phyloP scores from a whole-genome alignment of 768 basidiomycete species.

The Podaxis carcinomalis region DNA sequence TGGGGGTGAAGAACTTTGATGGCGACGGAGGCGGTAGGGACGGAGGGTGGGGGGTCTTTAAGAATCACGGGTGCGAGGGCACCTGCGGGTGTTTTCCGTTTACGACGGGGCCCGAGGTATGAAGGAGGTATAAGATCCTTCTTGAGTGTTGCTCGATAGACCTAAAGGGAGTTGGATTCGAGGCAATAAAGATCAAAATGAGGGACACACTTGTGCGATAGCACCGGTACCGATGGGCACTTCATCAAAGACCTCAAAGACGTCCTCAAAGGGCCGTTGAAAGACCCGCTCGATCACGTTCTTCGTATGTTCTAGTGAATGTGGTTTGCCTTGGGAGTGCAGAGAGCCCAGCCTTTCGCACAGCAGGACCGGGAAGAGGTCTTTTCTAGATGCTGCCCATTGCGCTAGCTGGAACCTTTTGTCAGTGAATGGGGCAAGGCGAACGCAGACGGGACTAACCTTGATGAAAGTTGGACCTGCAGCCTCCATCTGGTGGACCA shows the following conservation, averaged over 20 bases:
- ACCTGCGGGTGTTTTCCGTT: constrained; percentile 42
- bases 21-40: constrained; percentile 85
- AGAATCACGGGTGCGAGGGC: constrained; percentile 50
- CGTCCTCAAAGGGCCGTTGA: constrained; percentile 74
- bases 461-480: constrained; percentile 98
- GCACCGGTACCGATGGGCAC: constrained; percentile 95
- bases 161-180: constrained; percentile 36
- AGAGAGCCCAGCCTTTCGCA: constrained; percentile 82
- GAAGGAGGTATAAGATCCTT: constrained; percentile 81
- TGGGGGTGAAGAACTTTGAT: constrained; percentile 94
- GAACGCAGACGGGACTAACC: constrained; percentile 36
- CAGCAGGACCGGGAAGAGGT: constrained; percentile 84
- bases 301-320: constrained; percentile 77
- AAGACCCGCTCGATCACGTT: constrained; percentile 81
- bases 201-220: constrained; percentile 74
- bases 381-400: constrained; percentile 96
- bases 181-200: background rate
- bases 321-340: constrained; percentile 84
- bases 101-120: constrained; percentile 73
- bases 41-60: constrained; percentile 62
- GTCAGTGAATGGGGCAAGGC: constrained; percentile 12
- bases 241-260: constrained; percentile 87
- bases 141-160: constrained; percentile 85
- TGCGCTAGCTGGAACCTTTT: constrained; percentile 70
- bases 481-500: constrained; percentile 86